These are phyloP conservation scores for Arachnomyces sp. DNA, from an alignment of 2,329 filamentous ascomycete genomes.

Conservation along the genomic window DNA sequence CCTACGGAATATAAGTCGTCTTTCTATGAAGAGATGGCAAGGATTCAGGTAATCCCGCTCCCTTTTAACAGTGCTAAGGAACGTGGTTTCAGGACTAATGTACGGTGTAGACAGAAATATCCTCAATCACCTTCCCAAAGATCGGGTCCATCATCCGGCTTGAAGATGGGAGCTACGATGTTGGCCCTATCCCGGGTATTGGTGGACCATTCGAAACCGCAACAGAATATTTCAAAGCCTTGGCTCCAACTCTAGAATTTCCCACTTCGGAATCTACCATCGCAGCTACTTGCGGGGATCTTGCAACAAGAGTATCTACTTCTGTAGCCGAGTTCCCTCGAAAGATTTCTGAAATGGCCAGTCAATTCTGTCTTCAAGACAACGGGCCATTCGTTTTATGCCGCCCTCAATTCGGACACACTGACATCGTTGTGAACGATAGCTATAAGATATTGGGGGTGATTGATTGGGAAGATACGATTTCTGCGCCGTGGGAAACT, in stretches of 20 bases:
- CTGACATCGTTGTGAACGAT: slow-evolving; percentile 24
- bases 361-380: slow-evolving; percentile 6
- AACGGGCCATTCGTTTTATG: slow-evolving; percentile 25
- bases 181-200: slow-evolving; percentile 12
- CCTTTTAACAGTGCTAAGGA: too few relatives aligned
- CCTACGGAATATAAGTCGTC: slow-evolving; percentile 5
- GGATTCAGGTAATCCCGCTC: neutral
- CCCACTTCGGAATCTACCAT: too few relatives aligned
- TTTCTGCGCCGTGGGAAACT: slow-evolving; percentile 18
- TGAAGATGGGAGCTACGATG: slow-evolving; percentile 9
- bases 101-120: slow-evolving; percentile 11
- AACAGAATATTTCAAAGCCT: slow-evolving; percentile 12
- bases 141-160: slow-evolving; percentile 12
- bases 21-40: slow-evolving; percentile 4
- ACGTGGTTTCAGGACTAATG: too few relatives aligned
- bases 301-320: too few relatives aligned
- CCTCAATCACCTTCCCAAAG: slow-evolving; percentile 14
- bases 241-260: too few relatives aligned
- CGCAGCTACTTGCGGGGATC: too few relatives aligned
- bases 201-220: slow-evolving; percentile 15
- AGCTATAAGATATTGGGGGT: slow-evolving; percentile 18
- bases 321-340: too few relatives aligned
- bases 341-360: too few relatives aligned
- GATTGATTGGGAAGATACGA: slow-evolving; percentile 27
- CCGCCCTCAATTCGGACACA: slow-evolving; percentile 25